Evolutionary conservation across 805 yeast genomes (phyloP), one percentile per base, ranked within the genome.

Genomic region (Jamesozyma gamospora): DNA sequence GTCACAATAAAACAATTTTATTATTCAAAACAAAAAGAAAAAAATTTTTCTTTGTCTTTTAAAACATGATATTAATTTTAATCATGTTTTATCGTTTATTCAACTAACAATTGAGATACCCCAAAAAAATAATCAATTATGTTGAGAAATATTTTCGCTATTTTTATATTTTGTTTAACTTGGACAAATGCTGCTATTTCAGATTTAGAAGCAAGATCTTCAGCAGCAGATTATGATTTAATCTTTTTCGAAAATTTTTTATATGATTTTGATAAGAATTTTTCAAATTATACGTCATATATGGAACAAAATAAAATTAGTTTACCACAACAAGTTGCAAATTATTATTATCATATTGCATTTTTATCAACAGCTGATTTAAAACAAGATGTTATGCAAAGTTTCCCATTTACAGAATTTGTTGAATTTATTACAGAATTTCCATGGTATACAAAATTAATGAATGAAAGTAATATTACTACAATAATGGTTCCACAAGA

Each of bases 371-470:
- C 53, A 3, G 46, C 49, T 1, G 50, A 53, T 27, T 35, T 64
- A 16, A 36, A 47, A 38, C 35, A 47, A 5, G 63, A 53, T 36
- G 48, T 65, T 25, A 45, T 57, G 12, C 39, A 37, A 17, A 42
- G 49, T 10, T 64, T 65, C 45, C 69, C 70, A 13, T 65, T 65
- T 28, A 41, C 49, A 3, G 63, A 61, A 4, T 64, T 66, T 40
- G 47, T 51, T 28, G 61, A 66, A 5, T 56, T 65, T 49, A 54
- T 62, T 21, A 56, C 67, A 2, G 43, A 44, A 4, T 56, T 56
- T 33, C 61, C 62, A 24, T 58, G 62, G 63, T 59, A 58, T 36
- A 35, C 44, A 3, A 52, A 56, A 5, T 32, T 56, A 12, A 30
- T 58, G 28, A 31, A 44, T 7, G 40, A 44, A 3, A 57, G 52